phyloP scores from a whole-genome alignment of 2,329 filamentous ascomycete species.

The Talaromyces sp. region DNA sequence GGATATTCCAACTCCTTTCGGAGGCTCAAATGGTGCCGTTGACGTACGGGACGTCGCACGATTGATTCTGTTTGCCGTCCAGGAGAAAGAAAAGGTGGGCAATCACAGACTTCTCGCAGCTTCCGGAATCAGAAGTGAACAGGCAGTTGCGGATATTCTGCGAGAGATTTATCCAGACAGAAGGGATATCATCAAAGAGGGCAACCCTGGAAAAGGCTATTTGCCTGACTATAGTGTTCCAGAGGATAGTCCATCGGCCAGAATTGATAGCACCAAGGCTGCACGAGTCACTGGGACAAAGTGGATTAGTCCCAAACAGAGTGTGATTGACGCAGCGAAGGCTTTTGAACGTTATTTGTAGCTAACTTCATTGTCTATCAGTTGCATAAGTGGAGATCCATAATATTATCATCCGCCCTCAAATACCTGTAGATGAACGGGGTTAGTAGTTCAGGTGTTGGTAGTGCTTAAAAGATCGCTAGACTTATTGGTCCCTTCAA shows the following conservation, averaged over 20 bases:
- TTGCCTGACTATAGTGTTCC: conserved; percentile 1
- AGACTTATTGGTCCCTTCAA: too few relatives aligned
- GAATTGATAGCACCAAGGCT: not conserved
- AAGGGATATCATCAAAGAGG: not conserved
- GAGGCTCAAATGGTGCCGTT: not conserved
- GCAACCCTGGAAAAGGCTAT: not conserved
- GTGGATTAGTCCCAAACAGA: not conserved
- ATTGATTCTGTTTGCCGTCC: not conserved
- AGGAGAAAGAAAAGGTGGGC: not conserved
- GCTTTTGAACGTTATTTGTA: not conserved
- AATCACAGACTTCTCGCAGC: not conserved
- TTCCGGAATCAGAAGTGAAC: not conserved
- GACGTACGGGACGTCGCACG: not conserved
- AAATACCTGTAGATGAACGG: too few relatives aligned
- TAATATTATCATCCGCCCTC: too few relatives aligned
- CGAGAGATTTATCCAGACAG: not conserved
- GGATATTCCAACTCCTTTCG: not conserved
- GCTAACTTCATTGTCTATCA: too few relatives aligned
- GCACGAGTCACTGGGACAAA: not conserved
- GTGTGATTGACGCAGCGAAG: not conserved
- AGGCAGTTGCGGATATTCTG: not conserved
- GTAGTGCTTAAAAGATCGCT: too few relatives aligned
- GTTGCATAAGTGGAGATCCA: too few relatives aligned
- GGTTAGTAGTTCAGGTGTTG: too few relatives aligned
- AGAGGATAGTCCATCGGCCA: not conserved